Percentiles rank a stretch among this genome's conserved stretches.
phyloP scores from a whole-genome alignment of 2,329 filamentous ascomycete genomes.

The Microdochium paspali region DNA sequence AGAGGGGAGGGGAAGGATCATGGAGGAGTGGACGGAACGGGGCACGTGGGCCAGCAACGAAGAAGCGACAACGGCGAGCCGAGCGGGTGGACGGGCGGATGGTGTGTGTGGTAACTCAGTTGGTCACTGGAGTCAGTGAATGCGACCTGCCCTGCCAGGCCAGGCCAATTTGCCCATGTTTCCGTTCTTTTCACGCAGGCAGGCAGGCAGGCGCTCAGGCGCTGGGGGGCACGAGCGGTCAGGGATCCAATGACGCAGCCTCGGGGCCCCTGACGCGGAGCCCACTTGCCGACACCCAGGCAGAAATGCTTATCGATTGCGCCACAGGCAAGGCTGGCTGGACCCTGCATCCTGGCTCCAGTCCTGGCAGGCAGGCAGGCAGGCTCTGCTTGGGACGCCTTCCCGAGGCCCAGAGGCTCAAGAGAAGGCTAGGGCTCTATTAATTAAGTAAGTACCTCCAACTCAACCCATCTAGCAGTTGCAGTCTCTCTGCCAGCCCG shows the following conservation, averaged over 20 bases:
- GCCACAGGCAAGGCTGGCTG: neutral
- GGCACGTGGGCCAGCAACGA: neutral
- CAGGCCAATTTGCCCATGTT: neutral
- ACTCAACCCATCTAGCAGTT: too few species aligned
- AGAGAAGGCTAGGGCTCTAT: too few species aligned
- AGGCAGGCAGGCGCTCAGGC: too few species aligned
- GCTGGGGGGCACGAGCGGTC: neutral
- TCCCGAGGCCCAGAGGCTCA: too few species aligned
- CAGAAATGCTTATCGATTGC: constrained; percentile 1
- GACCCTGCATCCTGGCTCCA: neutral
- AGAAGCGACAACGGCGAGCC: neutral
- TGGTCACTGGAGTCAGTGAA: neutral
- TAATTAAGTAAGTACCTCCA: too few species aligned
- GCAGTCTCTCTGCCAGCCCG: too few species aligned
- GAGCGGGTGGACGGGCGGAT: too few species aligned
- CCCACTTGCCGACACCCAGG: neutral
- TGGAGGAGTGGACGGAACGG: neutral
- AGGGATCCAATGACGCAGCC: neutral
- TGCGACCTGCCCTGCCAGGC: neutral
- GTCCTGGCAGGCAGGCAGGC: neutral
- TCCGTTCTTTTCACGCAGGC: neutral
- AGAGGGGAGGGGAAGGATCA: neutral
- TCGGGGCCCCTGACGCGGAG: neutral
- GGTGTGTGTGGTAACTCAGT: too few species aligned
- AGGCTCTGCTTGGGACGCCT: neutral